Percentiles rank a stretch among this genome's conserved stretches.
These are phyloP conservation scores for Aristolochia contorta DNA, from an alignment of 164 flowering plant species.

Conservation along the genomic window DNA sequence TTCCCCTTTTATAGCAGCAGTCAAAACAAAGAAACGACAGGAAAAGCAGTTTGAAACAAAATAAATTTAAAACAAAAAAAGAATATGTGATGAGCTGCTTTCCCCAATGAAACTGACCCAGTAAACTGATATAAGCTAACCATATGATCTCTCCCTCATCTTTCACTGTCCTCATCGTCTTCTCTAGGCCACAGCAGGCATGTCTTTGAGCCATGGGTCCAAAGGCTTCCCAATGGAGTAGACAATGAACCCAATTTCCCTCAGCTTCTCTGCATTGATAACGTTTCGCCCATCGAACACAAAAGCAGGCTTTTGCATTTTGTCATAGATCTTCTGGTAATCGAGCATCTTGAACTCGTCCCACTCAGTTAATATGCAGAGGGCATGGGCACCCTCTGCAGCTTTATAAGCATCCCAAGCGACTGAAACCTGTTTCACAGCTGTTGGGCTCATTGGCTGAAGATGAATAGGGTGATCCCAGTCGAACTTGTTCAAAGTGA, in stretches of 20 bases:
- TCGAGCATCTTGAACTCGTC: slow-evolving; percentile 68
- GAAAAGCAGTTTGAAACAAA: too few species aligned
- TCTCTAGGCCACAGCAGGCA: slow-evolving; percentile 32
- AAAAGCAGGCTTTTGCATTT: slow-evolving; percentile 75
- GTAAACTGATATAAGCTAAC: not conserved
- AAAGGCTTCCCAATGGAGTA: slow-evolving; percentile 71
- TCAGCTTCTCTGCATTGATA: slow-evolving; percentile 37
- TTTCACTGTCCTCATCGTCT: not conserved
- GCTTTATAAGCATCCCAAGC: slow-evolving; percentile 62
- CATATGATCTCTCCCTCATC: not conserved
- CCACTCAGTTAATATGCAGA: slow-evolving; percentile 76
- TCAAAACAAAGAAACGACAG: too few species aligned
- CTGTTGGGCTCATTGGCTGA: slow-evolving; percentile 41
- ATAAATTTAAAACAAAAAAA: too few species aligned
- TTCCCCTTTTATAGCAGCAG: too few species aligned
- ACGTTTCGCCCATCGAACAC: slow-evolving; percentile 63
- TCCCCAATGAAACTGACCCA: not conserved
- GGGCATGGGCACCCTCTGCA: slow-evolving; percentile 53
- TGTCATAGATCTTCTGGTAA: slow-evolving; percentile 41
- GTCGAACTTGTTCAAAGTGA: slow-evolving; percentile 54
- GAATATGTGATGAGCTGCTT: too few species aligned
- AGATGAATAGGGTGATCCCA: slow-evolving; percentile 73
- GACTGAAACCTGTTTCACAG: slow-evolving; percentile 38
- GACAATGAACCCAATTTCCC: slow-evolving; percentile 65
- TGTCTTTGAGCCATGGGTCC: slow-evolving; percentile 63